Evolutionary conservation across 2,329 filamentous ascomycete genomes (phyloP), one percentile per base, ranked within the genome.

Genomic region (Sclerotinia glacialis): DNA sequence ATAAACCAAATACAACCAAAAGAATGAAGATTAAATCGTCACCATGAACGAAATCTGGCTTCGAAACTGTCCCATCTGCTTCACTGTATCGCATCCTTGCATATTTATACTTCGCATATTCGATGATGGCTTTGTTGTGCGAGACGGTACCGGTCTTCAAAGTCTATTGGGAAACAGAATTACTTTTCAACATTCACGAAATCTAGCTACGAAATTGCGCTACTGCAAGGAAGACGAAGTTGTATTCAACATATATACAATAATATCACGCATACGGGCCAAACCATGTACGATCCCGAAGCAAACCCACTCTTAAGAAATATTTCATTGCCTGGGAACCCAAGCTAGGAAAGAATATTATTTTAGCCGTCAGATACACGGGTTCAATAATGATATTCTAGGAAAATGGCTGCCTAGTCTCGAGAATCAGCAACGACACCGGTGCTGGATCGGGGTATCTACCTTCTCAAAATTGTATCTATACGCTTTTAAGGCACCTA

Each of bases 391-490:
- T 49, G 21, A 60, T 60, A 37, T 16, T 23, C 31, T 12, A 49
- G 47, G 4, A 60, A 49, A 21, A 21, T 37, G 28, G 21, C 31
- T 28, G 44, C 58, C 58, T 49, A 26, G 26, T 37, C 5, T 49
- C 42, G 21, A 47, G 26, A 34, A 60, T 60, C 14, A 60, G 28
- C 44, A 18, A 49, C 12, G 42, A 37, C 21, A 18, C 26, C 16
- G 21, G 47, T 26, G 2, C 18, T 16, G 16, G 28, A 34, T 12
- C 37, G 28, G 31, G 1, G 28, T 5, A 54, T 18, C 54, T 54
- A 63, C 60, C 60, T 44, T 54, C 26, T 63, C 18, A 16, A 63
- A 63, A 44, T 63, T 34, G 47, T 63, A 28, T 18, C 49, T n/a
- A 28, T 16, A 52, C 6, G 31, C 37, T 18, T 50, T 9, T n/a